Base-by-base conservation (phyloP, 257 asterid genomes). In the Mentha longifolia region DNA sequence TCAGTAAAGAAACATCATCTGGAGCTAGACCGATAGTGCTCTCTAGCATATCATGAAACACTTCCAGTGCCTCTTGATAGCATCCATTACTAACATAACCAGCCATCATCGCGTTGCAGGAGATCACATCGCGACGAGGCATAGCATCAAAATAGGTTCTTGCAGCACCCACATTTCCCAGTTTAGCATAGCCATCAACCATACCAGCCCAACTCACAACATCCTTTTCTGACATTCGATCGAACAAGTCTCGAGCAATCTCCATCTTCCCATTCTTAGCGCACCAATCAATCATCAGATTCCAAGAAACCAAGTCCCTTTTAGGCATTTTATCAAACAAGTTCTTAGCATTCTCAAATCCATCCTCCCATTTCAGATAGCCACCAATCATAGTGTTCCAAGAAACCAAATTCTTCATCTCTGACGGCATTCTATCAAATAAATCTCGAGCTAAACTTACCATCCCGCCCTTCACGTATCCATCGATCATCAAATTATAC, bases 51-150 rank as follows among this genome's bases (percentile, higher is more conserved):
- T 88, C 91, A 61, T 80, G 85, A 30, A 84, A 90, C 70, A 92
- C 85, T 74, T 84, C 80, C 46, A 92, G 41, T 5, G 96, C 90
- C 80, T 92, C 98, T 7, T 67, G 52, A 65, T 74, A 82, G 37
- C 67, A 74, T 4, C 87, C 92, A 35, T 87, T 89, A 45, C 80
- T 84, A 50, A 84, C 82, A 30, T 89, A 92, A 35, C 97, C 97
- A 62, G 88, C 86, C 98, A 89, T 92, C 96, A 92, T 85, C 0
- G 95, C 86, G 37, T 92, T 92, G 84, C 97, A 89, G 61, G 96
- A 92, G 72, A 92, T 65, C 69, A 88, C 97, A 72, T 92, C 97
- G 74, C 95, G 86, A 47, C 30, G 82, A 19, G 89, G 92, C 92
- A 92, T 92, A 39, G 80, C 81, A 57, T 92, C 95, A 56, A 90